Percentiles rank a stretch among this genome's conserved stretches.
Evolutionary conservation across 2,329 filamentous ascomycete genomes (phyloP).

Genomic region (Mycocentrospora acerina): DNA sequence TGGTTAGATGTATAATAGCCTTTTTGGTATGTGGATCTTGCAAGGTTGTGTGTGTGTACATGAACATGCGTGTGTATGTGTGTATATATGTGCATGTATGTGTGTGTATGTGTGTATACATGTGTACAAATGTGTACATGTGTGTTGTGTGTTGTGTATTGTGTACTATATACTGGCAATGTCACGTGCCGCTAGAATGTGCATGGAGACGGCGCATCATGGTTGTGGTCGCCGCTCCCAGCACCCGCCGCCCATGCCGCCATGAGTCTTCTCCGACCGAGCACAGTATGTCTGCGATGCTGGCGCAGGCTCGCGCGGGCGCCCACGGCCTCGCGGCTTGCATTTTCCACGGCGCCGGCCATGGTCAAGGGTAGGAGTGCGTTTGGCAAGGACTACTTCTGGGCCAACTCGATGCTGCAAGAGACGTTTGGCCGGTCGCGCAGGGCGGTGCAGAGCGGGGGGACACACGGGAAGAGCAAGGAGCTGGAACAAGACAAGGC

Average conservation of each 20-base stretch:
- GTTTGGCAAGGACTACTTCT: constrained; percentile 44
- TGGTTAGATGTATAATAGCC: constrained; percentile 35
- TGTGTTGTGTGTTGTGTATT: background rate
- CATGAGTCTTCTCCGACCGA: constrained; percentile 42
- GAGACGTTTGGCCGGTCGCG: constrained; percentile 33
- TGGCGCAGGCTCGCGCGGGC: constrained; percentile 31
- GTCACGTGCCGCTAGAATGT: constrained; percentile 1
- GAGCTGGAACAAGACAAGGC: too few species aligned
- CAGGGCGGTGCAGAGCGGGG: constrained; percentile 35
- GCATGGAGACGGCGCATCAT: background rate
- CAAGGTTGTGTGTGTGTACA: too few species aligned
- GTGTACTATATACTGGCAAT: too few species aligned
- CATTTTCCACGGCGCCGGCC: constrained; percentile 31
- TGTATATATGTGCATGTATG: too few species aligned
- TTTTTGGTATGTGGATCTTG: constrained; percentile 1
- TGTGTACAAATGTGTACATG: too few species aligned
- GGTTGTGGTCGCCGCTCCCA: background rate
- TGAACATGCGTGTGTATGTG: too few species aligned
- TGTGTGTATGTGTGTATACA: too few species aligned
- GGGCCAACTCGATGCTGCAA: constrained; percentile 38
- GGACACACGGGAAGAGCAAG: constrained; percentile 14
- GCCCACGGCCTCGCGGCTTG: constrained; percentile 22
- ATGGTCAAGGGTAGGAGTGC: constrained; percentile 30
- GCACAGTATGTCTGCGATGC: constrained; percentile 36
- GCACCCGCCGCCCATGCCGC: constrained; percentile 25